A percentile compares a stretch with the other conserved stretches of the same genome.
phyloP scores from a whole-genome alignment of 257 asterid genomes.

The Pogostemon cablin region DNA sequence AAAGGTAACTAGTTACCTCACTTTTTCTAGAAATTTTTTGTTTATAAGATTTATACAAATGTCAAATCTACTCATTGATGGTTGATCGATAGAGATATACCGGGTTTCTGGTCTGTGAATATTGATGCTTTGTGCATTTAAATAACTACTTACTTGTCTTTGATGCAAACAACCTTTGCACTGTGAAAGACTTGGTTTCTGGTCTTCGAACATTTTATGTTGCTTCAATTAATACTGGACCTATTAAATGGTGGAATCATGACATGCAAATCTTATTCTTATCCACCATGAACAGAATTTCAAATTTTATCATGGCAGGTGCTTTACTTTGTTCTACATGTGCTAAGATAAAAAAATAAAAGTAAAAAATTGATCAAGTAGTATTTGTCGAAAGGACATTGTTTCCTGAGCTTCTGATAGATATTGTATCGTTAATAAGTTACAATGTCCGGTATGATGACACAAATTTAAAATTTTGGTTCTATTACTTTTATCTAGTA shows the following conservation, averaged over 20 bases:
- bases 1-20: constrained; percentile 55
- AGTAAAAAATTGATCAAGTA: constrained; percentile 7
- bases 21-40: neutral
- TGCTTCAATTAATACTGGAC: neutral
- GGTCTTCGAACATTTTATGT: constrained; percentile 3
- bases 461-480: neutral
- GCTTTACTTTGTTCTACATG: constrained; percentile 9
- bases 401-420: neutral
- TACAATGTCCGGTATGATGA: neutral
- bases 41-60: constrained; percentile 11
- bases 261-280: neutral
- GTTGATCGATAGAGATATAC: constrained; percentile 13
- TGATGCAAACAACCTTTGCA: constrained; percentile 15
- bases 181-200: constrained; percentile 10
- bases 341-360: neutral
- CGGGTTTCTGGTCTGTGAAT: neutral
- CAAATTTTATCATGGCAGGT: neutral
- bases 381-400: neutral
- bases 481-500: constrained; percentile 11
- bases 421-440: constrained; percentile 7
- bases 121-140: constrained; percentile 9
- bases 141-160: neutral
- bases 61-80: neutral
- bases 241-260: neutral
- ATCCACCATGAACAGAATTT: neutral